Evolutionary conservation across 164 flowering plant species (phyloP), one percentile per base, ranked within the genome.

Genomic region (Saururus chinensis): DNA sequence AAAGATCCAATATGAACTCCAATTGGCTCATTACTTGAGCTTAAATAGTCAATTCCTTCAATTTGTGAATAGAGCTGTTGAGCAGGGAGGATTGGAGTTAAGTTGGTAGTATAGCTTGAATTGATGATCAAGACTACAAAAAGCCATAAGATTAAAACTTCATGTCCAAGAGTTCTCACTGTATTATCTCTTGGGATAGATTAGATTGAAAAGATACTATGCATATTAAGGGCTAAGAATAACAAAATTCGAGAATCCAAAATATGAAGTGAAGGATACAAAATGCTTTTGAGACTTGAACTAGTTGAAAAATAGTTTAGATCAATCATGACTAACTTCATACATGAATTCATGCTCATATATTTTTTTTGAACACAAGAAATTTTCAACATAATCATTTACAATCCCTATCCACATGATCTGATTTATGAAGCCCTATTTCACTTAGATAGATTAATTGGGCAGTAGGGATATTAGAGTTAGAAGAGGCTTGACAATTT

Each of bases 21-120:
- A 40, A 89, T 89, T 19, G 75, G 84, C 0, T 84, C 85, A 41
- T 60, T 71, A 68, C 86, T 84, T 40, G 84, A 57, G 60, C 80
- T 79, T 79, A 89, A 75, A 69, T 77, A 79, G 53, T 89, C 93
- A 10, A 92, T 80, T 60, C 96, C 95, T 64, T 77, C 77, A 55
- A 92, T 84, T 40, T 76, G 62, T 10, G 96, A 82, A n/a, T 87
- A 70, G 49, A 92, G 80, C 73, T 89, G 92, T 67, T 81, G 91
- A 62, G 89, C 92, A 10, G 98, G 87, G 68, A 92, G 93, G 70
- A 87, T 89, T 49, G 98, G 86, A 51, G 98, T 89, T 80, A 92
- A 86, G 70, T 96, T 92, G 59, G 98, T 96, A 1, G 98, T 92
- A 75, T 89, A 92, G 76, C 96, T 89, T 58, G 98, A 92, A 65